Base-by-base conservation (phyloP, 139 green algal species). In the Volvox africanus region DNA sequence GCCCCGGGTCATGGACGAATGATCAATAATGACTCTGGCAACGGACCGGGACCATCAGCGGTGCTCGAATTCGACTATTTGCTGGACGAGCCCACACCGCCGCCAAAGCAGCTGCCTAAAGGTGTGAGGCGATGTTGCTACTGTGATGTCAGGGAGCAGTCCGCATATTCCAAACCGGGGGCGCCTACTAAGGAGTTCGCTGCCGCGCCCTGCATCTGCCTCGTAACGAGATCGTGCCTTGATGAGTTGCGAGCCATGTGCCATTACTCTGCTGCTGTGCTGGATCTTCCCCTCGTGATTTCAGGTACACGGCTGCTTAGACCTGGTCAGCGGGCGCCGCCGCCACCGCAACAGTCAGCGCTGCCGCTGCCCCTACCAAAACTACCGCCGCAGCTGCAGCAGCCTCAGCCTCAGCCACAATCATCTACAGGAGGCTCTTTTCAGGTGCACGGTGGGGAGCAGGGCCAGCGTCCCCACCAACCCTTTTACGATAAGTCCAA, bases 101-200 rank as follows among this genome's bases (percentile, higher is more conserved):
- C 82, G 9, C 82, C 82, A 21, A 88, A 88, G 33, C 82, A 88
- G 33, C 65, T 88, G 33, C 82, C 82, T 3, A 79, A 79, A 80
- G 82, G 82, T 79, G 35, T 0, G 78, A 75, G 22, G 67, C 44
- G 44, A 9, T 55, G 44, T 55, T 14, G 44, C 44, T 55, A 55
- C 44, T 55, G 44, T 55, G 5, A 9, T 55, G 44, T 55, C 44
- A 55, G 44, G 44, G n/a, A n/a, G 44, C 44, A 55, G 9, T 55
- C 5, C 44, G 44, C 44, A 55, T 55, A 55, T 55, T 55, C 44
- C 44, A 55, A 55, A 5, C 44, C 44, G 44, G 5, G 44, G 44
- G 44, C 9, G 44, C 44, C 44, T 55, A 9, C 9, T 55, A 5
- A 55, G 44, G 44, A 55, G 44, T 55, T 55, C 9, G 44, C 44